Evolutionary conservation across 805 yeast genomes (phyloP).

Genomic region (Metschnikowia cerradonensis): DNA sequence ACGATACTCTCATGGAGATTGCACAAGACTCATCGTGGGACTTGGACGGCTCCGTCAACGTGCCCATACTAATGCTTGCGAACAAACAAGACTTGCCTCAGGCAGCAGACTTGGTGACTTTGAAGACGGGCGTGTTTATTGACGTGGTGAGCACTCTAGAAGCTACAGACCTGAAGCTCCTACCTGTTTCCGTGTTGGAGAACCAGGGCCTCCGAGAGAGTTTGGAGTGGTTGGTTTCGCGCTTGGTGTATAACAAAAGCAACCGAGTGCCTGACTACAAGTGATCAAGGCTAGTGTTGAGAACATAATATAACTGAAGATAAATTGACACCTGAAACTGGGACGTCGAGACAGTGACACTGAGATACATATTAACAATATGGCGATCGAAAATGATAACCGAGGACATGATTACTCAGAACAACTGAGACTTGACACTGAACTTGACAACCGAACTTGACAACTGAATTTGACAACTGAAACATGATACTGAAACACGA

Average conservation of each 20-base stretch:
- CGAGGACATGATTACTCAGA: no score
- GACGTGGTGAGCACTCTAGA: conserved; percentile 75
- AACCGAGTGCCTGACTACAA: conserved; percentile 57
- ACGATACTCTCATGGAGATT: conserved; percentile 52
- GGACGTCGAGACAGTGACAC: no score
- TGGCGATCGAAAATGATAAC: no score
- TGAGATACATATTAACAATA: no score
- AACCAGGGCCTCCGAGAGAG: conserved; percentile 85
- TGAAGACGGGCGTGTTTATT: conserved; percentile 77
- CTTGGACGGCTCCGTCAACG: conserved; percentile 42
- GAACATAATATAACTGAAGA: not conserved
- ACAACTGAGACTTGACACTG: no score
- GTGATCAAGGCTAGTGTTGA: conserved; percentile 11
- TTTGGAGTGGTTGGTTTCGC: conserved; percentile 78
- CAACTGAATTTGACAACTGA: no score
- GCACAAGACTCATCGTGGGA: conserved; percentile 43
- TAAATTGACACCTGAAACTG: not conserved
- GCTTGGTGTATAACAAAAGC: conserved; percentile 63
- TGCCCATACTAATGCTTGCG: conserved; percentile 91
- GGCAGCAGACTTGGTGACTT: conserved; percentile 48
- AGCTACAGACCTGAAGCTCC: conserved; percentile 86
- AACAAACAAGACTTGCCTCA: conserved; percentile 79
- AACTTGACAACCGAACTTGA: no score
- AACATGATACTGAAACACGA: no score
- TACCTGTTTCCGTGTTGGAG: conserved; percentile 83